Evolutionary conservation across 2,329 filamentous ascomycete species (phyloP), one percentile per base, ranked within the genome.

Genomic region (Metarhizium sp.): DNA sequence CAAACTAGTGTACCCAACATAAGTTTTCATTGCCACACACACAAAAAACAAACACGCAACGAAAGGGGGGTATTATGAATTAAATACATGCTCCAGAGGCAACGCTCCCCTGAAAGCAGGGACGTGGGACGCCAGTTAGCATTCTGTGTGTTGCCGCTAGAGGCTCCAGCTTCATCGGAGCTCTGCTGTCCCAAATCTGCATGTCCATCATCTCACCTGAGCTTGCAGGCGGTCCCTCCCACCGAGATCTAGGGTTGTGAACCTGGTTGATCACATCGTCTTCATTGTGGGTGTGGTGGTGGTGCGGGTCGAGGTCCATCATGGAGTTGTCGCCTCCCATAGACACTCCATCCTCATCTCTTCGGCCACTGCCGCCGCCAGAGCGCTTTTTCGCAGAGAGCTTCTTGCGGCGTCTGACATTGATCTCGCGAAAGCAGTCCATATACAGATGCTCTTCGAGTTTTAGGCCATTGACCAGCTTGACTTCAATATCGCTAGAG

Each of bases 401-500:
- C 57, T 73, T 75, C 48, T 72, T 71, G n/a, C 75, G 72, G 4
- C 75, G 71, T 32, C 71, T 69, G 5, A 70, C 59, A 45, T 63
- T 61, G 14, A 67, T 62, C 47, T 73, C 73, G 6, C 64, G 68
- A 18, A 71, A 64, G 32, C 71, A 66, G 49, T 76, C 70, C 49
- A 72, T 65, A 56, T 73, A 71, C 20, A 75, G 55, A 4, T 71
- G 67, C 55, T 74, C 68, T 50, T 73, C 70, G 16, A 71, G 63
- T 49, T 67, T 70, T 38, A 72, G 63, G 54, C 78, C 74, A 58
- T 66, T 68, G 54, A 79, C 74, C 2, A 81, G 68, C 60, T 76
- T 75, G 61, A 75, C 71, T 58, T 79, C 75, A 43, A 82, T 70
- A 57, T 80, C 77, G 34, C 69, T 70, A 4, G 73, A 66, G 58